These are phyloP conservation scores for Apiospora pterosperma DNA, from an alignment of 2,329 filamentous ascomycete genomes.

Conservation along the genomic window DNA sequence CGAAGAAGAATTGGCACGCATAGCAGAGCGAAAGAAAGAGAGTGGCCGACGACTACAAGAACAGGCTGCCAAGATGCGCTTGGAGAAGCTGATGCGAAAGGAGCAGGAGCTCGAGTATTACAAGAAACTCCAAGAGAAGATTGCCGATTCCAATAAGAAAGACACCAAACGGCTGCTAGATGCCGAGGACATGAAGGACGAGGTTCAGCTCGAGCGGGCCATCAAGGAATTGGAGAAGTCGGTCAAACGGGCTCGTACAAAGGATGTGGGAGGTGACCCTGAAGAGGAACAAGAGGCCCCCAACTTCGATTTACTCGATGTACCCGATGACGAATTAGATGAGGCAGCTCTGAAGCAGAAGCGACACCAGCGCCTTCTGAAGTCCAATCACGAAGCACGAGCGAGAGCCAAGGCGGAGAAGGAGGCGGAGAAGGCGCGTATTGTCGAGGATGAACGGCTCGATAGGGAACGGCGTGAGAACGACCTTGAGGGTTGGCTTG, in stretches of 20 bases:
- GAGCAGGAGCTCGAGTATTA: constrained; percentile 95
- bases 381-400: constrained; percentile 90
- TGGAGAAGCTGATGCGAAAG: constrained; percentile 93
- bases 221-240: constrained; percentile 88
- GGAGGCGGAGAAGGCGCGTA: constrained; percentile 81
- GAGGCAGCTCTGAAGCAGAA: constrained; percentile 91
- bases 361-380: constrained; percentile 85
- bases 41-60: constrained; percentile 88
- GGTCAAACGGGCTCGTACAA: constrained; percentile 85
- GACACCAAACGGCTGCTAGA: constrained; percentile 84
- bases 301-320: constrained; percentile 82
- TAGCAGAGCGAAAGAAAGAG: constrained; percentile 93
- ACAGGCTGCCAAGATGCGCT: constrained; percentile 93
- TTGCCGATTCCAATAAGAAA: constrained; percentile 82
- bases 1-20: constrained; percentile 84
- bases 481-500: constrained; percentile 82
- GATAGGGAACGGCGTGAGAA: constrained; percentile 83
- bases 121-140: constrained; percentile 71
- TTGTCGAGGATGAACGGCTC: constrained; percentile 77
- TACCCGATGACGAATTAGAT: constrained; percentile 89
- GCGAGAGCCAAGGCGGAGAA: constrained; percentile 95
- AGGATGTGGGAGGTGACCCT: constrained; percentile 80
- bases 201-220: constrained; percentile 76
- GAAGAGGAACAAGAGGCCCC: constrained; percentile 80
- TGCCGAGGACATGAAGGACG: constrained; percentile 88